Evolutionary conservation across 805 yeast species (phyloP), one percentile per base, ranked within the genome.

Genomic region (Candida glaebosa): DNA sequence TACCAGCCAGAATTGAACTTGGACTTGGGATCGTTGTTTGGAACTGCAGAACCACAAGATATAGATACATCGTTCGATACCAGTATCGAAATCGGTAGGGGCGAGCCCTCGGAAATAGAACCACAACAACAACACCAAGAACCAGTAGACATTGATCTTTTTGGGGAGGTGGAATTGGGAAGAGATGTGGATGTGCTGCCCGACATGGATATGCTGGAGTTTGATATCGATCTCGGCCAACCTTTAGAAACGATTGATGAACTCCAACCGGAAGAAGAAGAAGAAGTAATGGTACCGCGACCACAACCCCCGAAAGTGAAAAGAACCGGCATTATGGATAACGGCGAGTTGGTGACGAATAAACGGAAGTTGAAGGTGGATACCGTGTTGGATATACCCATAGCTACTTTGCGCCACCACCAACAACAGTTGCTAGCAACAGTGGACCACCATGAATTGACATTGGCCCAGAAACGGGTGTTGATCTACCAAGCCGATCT

Each of bases 61-160:
- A 43, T 31, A 2, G 44, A 37, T 28, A 28, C 40, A 12, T n/a
- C 9, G n/a, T 28, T 28, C 12, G 84, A 82, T 51, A 71, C 67
- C 24, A 82, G 90, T 0, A 71, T 87, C 33, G 95, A 87, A 57
- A 51, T 80, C 34, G 87, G 84, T 7, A 76, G 93, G 59, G 38
- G 47, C 15, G 22, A 20, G n/a, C 22, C 31, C 14, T 14, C 31
- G 31, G n/a, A n/a, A n/a, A n/a, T n/a, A n/a, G n/a, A n/a, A n/a
- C n/a, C n/a, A n/a, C n/a, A n/a, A n/a, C n/a, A n/a, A n/a, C n/a
- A n/a, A n/a, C n/a, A n/a, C n/a, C n/a, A n/a, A n/a, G n/a, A n/a
- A n/a, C n/a, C n/a, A n/a, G 31, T 28, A 16, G 31, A 28, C 5
- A 28, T 28, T 6, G 31, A 28, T 28, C 14, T 28, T n/a, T 28